phyloP scores from a whole-genome alignment of 306 rosid species.

The Adenanthera pavonina region DNA sequence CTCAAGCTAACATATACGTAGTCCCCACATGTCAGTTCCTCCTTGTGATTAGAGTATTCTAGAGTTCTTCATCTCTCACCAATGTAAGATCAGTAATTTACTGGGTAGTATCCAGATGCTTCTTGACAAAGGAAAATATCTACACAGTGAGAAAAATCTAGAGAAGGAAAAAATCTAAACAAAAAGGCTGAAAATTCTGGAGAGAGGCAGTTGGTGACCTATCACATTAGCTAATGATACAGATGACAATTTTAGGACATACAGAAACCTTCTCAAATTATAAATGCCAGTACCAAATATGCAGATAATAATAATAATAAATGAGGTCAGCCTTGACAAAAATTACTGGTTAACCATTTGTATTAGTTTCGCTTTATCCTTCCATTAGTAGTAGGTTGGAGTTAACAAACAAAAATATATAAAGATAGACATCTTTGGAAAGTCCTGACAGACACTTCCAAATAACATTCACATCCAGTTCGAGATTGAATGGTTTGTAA shows the following conservation, averaged over 20 bases:
- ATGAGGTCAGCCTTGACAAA: not conserved
- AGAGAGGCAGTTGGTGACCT: too few relatives aligned
- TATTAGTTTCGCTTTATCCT: conserved; percentile 2
- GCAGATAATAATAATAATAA: conserved; percentile 7
- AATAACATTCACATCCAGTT: conserved; percentile 14
- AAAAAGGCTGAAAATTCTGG: too few relatives aligned
- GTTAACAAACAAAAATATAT: not conserved
- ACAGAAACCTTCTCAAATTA: conserved; percentile 23
- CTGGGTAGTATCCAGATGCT: too few relatives aligned
- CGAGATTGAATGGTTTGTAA: not conserved
- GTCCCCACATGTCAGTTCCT: too few relatives aligned
- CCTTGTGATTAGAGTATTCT: too few relatives aligned
- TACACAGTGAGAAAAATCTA: too few relatives aligned
- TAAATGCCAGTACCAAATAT: conserved; percentile 6
- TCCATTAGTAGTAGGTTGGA: conserved; percentile 8
- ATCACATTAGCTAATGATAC: too few relatives aligned
- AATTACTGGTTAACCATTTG: conserved; percentile 7
- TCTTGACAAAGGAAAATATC: too few relatives aligned
- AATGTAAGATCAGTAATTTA: too few relatives aligned
- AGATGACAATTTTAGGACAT: not conserved
- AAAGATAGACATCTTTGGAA: not conserved
- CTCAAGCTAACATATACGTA: too few relatives aligned
- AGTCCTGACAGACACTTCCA: conserved; percentile 23
- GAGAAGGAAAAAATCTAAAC: too few relatives aligned
- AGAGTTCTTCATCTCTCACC: too few relatives aligned